These are phyloP conservation scores for Macrophomina phaseolina DNA, from an alignment of 2,329 filamentous ascomycete species.

Conservation along the genomic window DNA sequence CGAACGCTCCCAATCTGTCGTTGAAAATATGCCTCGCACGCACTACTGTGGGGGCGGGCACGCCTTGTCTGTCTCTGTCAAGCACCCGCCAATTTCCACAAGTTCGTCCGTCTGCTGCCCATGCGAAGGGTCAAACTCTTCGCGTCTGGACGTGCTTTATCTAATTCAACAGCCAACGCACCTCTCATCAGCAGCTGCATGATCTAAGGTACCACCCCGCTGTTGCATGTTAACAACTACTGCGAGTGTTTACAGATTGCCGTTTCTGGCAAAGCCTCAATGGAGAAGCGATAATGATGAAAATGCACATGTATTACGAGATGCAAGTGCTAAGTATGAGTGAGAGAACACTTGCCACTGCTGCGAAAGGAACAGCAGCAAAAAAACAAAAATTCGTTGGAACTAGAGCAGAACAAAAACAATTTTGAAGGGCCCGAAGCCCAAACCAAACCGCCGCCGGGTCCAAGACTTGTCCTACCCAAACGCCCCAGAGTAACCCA, in stretches of 20 bases:
- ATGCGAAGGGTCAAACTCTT: not conserved
- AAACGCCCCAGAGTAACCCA: too few relatives aligned
- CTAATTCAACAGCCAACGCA: not conserved
- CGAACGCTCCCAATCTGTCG: not conserved
- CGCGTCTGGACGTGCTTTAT: constrained; percentile 4
- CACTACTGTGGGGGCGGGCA: not conserved
- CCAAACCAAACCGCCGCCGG: not conserved
- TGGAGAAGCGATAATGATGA: not conserved
- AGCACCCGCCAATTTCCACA: constrained; percentile 6
- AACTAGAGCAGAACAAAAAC: not conserved
- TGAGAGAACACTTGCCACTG: not conserved
- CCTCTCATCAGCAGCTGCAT: not conserved
- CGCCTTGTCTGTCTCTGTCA: not conserved
- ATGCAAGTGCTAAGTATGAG: not conserved
- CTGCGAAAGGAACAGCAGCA: not conserved
- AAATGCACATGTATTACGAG: not conserved
- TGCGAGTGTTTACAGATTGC: not conserved
- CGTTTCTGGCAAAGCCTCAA: not conserved
- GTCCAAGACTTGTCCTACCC: too few relatives aligned
- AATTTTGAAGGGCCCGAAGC: not conserved
- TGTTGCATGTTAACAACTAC: not conserved
- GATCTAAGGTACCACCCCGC: not conserved
- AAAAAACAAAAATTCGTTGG: not conserved
- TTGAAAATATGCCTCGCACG: not conserved
- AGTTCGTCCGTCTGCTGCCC: not conserved